Base-by-base conservation (phyloP, 768 basidiomycete species). In the Neoboletus brunneissimus region DNA sequence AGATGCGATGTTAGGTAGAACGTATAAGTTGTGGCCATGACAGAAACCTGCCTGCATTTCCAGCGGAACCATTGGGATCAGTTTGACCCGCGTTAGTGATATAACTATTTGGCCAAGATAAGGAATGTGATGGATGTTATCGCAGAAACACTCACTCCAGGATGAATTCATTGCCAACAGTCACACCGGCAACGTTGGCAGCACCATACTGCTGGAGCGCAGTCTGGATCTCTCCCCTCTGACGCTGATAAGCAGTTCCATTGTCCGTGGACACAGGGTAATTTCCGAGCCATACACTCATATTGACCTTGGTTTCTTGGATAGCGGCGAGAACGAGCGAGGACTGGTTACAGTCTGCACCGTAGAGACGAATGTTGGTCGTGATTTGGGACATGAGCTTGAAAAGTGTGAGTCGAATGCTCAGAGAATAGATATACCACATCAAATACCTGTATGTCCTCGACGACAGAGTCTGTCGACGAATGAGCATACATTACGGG, bases 81-180 rank as follows among this genome's bases (percentile, higher is more conserved):
- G 73, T 67, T 31, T 74, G 78, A 22, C 79, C 78, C 54, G 81
- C 77, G 1, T 64, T 73, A 31, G 67, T 82, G 41, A 92, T 68
- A 59, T 84, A 88, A 68, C 89, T 91, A 58, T 50, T 29, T n/a
- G 42, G 18, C 2, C 35, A 34, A 29, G 46, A 35, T 68, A 16
- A 63, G 53, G 5, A 20, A 44, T 7, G 22, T 13, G 37, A 20
- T 16, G n/a, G 12, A 48, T 13, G 6, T 18, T 10, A 32, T 12
- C 23, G 32, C 45, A 29, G 43, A 32, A 20, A 41, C 9, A 74
- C 80, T 4, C 47, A 88, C 85, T 94, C 83, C 48, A 94, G 79
- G 67, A 93, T 90, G 68, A 83, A 92, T 73, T 96, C 94, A 67
- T 97, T 96, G 34, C 96, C 94, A 34, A 97, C 94, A 13, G 88